phyloP scores from a whole-genome alignment of 805 yeast genomes.

The Zygosaccharomyces siamensis region DNA sequence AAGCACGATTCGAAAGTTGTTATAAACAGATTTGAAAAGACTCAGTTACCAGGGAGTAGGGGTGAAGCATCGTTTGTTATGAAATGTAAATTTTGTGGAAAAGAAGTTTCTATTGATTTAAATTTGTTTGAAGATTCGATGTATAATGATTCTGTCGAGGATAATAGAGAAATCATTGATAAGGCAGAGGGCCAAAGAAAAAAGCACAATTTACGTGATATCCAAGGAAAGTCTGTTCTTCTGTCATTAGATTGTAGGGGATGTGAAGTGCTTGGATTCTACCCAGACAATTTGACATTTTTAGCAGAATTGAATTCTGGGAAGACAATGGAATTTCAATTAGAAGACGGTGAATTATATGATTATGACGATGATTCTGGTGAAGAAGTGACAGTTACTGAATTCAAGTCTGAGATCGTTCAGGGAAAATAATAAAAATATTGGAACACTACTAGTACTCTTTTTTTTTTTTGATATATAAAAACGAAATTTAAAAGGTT shows the following conservation, averaged over 20 bases:
- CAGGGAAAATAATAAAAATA: conserved; percentile 23
- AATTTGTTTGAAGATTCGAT: conserved; percentile 23
- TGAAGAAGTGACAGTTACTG: conserved; percentile 76
- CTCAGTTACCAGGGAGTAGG: conserved; percentile 61
- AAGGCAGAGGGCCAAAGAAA: conserved; percentile 23
- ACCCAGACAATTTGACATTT: conserved; percentile 43
- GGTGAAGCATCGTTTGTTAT: conserved; percentile 84
- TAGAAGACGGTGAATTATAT: conserved; percentile 88
- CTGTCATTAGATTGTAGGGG: conserved; percentile 85
- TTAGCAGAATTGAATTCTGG: conserved; percentile 23
- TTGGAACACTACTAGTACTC: not conserved
- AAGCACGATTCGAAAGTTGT: conserved; percentile 63
- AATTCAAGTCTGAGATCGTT: conserved; percentile 60
- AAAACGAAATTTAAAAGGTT: not conserved
- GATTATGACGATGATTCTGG: conserved; percentile 87
- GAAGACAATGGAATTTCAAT: conserved; percentile 24
- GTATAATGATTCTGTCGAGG: conserved; percentile 17
- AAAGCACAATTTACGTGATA: conserved; percentile 26
- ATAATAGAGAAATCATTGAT: conserved; percentile 13
- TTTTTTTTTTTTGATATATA: not conserved
- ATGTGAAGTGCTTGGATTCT: conserved; percentile 61
- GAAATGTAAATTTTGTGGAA: conserved; percentile 62
- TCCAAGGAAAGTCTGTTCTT: conserved; percentile 32
- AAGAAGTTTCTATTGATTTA: conserved; percentile 27
- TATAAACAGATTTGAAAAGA: conserved; percentile 61